Evolutionary conservation across 192 early-diverging fungal genomes (phyloP).

Genomic region (Umbelopsis sp.): DNA sequence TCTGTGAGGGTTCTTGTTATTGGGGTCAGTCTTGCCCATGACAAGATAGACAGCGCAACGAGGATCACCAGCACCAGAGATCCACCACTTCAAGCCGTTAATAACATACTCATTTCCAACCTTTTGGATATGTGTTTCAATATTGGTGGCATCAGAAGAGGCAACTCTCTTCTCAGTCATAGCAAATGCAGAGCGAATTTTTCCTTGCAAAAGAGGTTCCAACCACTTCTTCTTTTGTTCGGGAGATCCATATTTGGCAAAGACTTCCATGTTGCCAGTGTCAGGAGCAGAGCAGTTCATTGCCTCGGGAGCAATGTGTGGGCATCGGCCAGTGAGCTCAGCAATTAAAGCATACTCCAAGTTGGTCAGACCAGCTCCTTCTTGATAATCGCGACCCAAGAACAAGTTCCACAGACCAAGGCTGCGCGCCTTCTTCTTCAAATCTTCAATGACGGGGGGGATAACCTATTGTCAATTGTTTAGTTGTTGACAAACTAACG

Average conservation of each 20-base stretch:
- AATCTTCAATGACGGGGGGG: conserved; percentile 84
- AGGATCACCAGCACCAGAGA: conserved; percentile 95
- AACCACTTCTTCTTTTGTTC: conserved; percentile 85
- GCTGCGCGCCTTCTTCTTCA: conserved; percentile 83
- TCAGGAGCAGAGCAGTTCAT: conserved; percentile 94
- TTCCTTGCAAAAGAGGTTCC: conserved; percentile 82
- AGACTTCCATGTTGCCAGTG: conserved; percentile 99
- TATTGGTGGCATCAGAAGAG: conserved; percentile 98
- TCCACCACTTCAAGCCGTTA: conserved; percentile 97
- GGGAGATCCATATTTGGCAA: conserved; percentile 90
- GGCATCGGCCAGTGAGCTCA: conserved; percentile 84
- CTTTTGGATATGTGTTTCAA: conserved; percentile 78
- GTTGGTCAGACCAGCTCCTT: conserved; percentile 89
- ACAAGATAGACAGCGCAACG: conserved; percentile 88
- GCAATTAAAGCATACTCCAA: conserved; percentile 93
- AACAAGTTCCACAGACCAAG: conserved; percentile 98
- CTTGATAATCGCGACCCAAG: conserved; percentile 76
- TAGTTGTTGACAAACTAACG: neutral
- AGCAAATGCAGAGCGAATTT: conserved; percentile 96
- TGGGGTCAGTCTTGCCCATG: conserved; percentile 87
- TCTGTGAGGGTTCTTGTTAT: conserved; percentile 66
- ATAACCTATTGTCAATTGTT: conserved; percentile 51
- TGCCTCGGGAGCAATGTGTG: conserved; percentile 86
- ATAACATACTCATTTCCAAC: conserved; percentile 68
- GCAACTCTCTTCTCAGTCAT: conserved; percentile 98